Conservation (phyloP, 495 filamentous ascomycete genomes). For the Penicillium malachiteum region DNA sequence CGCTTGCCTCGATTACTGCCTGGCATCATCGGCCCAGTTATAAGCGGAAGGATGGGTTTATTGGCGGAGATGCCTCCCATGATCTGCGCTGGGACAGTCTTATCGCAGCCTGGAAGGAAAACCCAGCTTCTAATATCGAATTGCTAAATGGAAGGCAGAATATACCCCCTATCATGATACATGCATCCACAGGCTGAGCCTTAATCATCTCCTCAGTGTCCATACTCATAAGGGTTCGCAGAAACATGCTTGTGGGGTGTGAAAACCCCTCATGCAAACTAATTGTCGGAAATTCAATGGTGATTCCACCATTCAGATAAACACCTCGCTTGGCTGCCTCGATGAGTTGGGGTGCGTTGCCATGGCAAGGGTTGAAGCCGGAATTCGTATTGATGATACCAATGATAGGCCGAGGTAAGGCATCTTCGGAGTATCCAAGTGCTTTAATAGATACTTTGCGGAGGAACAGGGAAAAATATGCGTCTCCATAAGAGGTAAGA, state of each 20-base stretch:
- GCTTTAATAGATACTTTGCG: neutral
- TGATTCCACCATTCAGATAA: neutral
- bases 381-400: neutral
- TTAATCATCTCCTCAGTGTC: neutral
- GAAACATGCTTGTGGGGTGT: neutral
- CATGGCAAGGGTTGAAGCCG: slow-evolving; percentile 1
- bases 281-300: neutral
- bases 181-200: neutral
- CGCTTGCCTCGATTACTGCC: neutral
- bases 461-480: neutral
- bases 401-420: neutral
- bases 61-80: neutral
- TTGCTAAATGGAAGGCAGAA: neutral
- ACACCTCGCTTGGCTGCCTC: neutral
- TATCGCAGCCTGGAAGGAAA: neutral
- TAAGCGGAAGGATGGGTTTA: neutral
- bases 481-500: neutral
- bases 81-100: neutral
- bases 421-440: neutral
- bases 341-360: neutral
- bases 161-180: neutral
- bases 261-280: neutral
- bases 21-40: neutral
- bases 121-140: neutral
- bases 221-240: neutral